Evolutionary conservation across 176 grass and related monocot genomes (phyloP), one percentile per base, ranked within the genome.

Genomic region (Paspalum notatum): DNA sequence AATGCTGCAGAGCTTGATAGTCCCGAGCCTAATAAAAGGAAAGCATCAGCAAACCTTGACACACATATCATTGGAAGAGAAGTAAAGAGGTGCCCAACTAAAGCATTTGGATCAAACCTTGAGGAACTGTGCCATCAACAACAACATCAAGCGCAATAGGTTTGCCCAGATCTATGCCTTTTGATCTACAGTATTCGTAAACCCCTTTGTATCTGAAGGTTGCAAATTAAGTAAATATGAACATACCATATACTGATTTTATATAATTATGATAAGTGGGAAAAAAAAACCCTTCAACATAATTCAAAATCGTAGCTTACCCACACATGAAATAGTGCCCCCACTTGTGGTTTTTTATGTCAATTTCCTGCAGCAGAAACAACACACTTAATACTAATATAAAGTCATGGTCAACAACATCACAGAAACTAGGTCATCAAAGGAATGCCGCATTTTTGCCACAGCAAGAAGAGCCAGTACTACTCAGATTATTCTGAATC

Each of bases 241-340:
- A 56, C 20, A 40, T 72, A 18, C 5, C 0, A 55, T 73, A 41
- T 2, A n/a, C 9, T 53, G 8, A 21, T 0, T 17, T 7, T 42
- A 53, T 54, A 17, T 12, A 42, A 3, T 21, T 0, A 43, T 12
- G 52, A 68, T 25, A 67, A 18, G 26, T 55, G 37, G 20, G 20
- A 54, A 13, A 3, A 20, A 53, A 7, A 75, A 66, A 59, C 17
- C 24, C 1, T 46, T 26, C 18, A 82, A 9, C 9, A 54, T 9
- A 25, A 66, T 37, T 78, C 17, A 47, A 66, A 66, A 39, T 25
- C 76, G 62, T 24, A 85, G 71, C 92, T 93, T 84, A 95, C 96
- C 96, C 96, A 22, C 96, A 98, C 76, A 98, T 91, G 70, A 98
- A 98, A 64, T 98, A 98, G 71, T 98, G 96, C 16, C 92, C 96